Base-by-base conservation (phyloP, 352 stramenopile genomes). In the Globisporangium radiosum region DNA sequence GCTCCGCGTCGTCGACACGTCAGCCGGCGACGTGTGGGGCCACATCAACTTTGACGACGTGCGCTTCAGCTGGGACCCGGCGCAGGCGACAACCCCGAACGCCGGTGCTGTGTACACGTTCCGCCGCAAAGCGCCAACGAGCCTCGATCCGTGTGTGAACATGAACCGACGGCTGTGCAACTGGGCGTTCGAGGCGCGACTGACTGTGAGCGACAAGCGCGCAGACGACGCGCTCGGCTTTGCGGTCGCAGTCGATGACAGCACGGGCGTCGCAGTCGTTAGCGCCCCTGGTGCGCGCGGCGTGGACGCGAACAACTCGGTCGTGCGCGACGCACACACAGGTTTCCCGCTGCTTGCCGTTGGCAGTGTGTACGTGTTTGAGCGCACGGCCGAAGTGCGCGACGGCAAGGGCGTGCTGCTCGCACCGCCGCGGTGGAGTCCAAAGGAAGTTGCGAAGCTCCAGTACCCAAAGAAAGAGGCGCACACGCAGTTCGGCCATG, bases 41-140 rank as follows among this genome's bases (percentile, higher is more conserved):
- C 94, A 98, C 65, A 98, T 99, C 59, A 98, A 97, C 66, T 95
- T 98, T 47, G 96, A 99, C 70, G 75, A 98, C 45, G 92, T 99
- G 13, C 60, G 79, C 2, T 98, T 99, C 63, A 89, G 77, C 56
- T 99, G 95, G 96, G 66, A 89, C n/a, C 60, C 85, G 9, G 61
- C 66, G 6, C 85, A 95, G 63, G 56, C 77, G 2, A 75, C 72
- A 33, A 92, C 80, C 1, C 69, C 76, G 0, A 76, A 71, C n/a
- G 80, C 89, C 39, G 87, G 87, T 0, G 81, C 79, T 17, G 87
- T 82, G 1, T 97, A 96, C 61, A 72, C 78, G 11, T 96, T 93
- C 59, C 76, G 85, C 7, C 72, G 84, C 40, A 85, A 89, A 15
- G 83, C 81, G 0, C 74, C 76, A 11, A 69, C 54, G 7, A 78